Percentiles rank a stretch among this genome's conserved stretches.
Conservation (phyloP, 2,329 filamentous ascomycete species). For the Monilinia laxa region DNA sequence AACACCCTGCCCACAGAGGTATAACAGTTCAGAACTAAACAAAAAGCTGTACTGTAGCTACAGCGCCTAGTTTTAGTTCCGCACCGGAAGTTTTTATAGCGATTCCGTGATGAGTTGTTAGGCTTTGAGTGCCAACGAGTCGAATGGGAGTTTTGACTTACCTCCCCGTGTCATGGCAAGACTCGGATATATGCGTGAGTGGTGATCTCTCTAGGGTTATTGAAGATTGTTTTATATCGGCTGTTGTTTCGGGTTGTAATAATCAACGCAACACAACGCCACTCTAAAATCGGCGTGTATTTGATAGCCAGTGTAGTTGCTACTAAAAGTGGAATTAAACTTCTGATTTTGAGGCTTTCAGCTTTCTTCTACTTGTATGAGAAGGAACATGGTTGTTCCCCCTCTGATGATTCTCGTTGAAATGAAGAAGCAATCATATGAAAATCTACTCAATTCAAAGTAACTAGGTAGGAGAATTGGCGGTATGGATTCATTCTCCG, state of each 20-base stretch:
- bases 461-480: constrained; percentile 20
- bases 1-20: not conserved
- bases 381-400: not conserved
- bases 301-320: not conserved
- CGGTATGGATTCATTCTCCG: constrained; percentile 8
- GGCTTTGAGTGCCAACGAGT: not conserved
- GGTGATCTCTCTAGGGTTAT: not conserved
- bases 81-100: not conserved
- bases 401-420: not conserved
- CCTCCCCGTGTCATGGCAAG: not conserved
- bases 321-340: not conserved
- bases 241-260: too few relatives aligned
- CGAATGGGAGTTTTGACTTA: not conserved
- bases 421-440: not conserved
- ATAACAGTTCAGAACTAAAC: not conserved
- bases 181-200: not conserved
- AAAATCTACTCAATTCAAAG: constrained; percentile 14
- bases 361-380: not conserved
- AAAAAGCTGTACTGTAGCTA: not conserved
- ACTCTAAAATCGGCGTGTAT: not conserved
- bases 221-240: not conserved
- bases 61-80: not conserved
- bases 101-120: constrained; percentile 19
- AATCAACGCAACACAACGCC: not conserved
- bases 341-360: not conserved